Base-by-base conservation (phyloP, 2,329 filamentous ascomycete species). In the Alternaria brassicae region DNA sequence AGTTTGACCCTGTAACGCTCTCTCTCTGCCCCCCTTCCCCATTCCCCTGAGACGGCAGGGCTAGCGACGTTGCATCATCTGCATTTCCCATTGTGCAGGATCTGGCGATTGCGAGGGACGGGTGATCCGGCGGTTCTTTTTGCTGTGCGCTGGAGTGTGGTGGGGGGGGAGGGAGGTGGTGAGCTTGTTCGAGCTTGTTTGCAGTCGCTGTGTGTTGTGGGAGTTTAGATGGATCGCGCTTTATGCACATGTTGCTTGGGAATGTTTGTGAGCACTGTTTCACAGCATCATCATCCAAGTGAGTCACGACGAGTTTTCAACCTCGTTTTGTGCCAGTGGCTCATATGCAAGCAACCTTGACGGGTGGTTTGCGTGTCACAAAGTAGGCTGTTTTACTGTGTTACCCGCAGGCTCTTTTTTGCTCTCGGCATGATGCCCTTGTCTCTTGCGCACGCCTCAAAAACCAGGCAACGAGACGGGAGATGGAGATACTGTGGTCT, bases 21-120 rank as follows among this genome's bases (percentile, higher is more conserved):
- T n/a, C n/a, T n/a, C n/a, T n/a, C n/a, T n/a, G n/a, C n/a, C n/a
- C n/a, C n/a, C n/a, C n/a, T n/a, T n/a, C n/a, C n/a, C n/a, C n/a
- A n/a, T 28, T 25, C 19, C 30, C 30, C 44, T 19, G 44, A 48
- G 44, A 48, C 44, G 44, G 44, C 44, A 48, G 36, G 44, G 44
- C 44, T 34, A 48, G 44, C 44, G 44, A 48, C 15, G 6, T 21
- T 32, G 8, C 28, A 9, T 45, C 8, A n/a, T n/a, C n/a, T n/a
- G n/a, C n/a, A n/a, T n/a, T n/a, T n/a, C n/a, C n/a, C n/a, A n/a
- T n/a, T n/a, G n/a, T n/a, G n/a, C n/a, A n/a, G n/a, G n/a, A n/a
- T n/a, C n/a, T n/a, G n/a, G n/a, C n/a, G n/a, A n/a, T n/a, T n/a
- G n/a, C n/a, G n/a, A n/a, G n/a, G n/a, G n/a, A 25, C 40, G 45